These are phyloP conservation scores for Lophium mytilinum DNA, from an alignment of 495 filamentous ascomycete species.

Conservation along the genomic window DNA sequence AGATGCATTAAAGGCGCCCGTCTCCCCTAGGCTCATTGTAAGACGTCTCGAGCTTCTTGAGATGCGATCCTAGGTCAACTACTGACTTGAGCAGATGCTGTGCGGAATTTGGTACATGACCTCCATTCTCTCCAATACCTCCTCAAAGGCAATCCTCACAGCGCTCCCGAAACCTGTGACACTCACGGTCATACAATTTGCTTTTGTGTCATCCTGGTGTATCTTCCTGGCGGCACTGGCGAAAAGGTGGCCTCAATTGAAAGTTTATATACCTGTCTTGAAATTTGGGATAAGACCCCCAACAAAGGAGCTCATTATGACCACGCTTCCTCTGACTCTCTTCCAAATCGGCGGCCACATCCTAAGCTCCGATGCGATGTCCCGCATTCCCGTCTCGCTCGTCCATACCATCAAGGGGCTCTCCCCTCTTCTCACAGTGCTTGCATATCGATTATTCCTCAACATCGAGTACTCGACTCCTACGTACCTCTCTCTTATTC, in stretches of 20 bases:
- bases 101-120: conserved; percentile 89
- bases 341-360: conserved; percentile 96
- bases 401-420: conserved; percentile 99
- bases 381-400: conserved; percentile 89
- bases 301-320: conserved; percentile 71
- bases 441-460: conserved; percentile 86
- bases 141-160: conserved; percentile 94
- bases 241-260: conserved; percentile 56
- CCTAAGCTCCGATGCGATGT: conserved; percentile 82
- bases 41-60: conserved; percentile 31
- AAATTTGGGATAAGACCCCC: conserved; percentile 76
- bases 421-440: conserved; percentile 88
- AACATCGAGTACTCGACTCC: conserved; percentile 76
- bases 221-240: conserved; percentile 67
- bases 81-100: conserved; percentile 48
- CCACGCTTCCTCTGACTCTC: conserved; percentile 78
- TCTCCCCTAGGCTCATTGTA: conserved; percentile 83
- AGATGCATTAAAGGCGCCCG: conserved; percentile 78
- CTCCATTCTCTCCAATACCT: conserved; percentile 92
- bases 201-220: conserved; percentile 85
- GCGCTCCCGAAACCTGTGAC: conserved; percentile 88
- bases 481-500: conserved; percentile 88
- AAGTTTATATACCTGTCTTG: conserved; percentile 63
- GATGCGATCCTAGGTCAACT: conserved; percentile 12
- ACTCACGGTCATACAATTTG: conserved; percentile 91